Conservation (phyloP, 176 grass and related monocot genomes). For the Bromus sterilis region DNA sequence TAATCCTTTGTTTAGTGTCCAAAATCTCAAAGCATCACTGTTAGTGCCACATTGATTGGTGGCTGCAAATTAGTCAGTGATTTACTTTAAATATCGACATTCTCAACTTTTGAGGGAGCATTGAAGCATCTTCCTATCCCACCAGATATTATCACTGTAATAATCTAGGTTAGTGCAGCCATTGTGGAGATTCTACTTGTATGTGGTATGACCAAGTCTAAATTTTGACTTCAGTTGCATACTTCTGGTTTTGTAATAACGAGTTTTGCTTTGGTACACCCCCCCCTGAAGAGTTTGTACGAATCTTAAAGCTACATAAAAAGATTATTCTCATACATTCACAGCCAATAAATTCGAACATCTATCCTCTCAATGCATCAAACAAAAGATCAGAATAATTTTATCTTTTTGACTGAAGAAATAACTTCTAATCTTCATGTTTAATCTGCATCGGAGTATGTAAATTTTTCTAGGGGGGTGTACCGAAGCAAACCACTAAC, state of each 20-base stretch:
- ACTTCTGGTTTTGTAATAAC: not conserved
- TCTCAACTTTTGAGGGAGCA: not conserved
- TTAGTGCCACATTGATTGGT: not conserved
- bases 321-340: too few species aligned
- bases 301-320: too few species aligned
- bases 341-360: too few species aligned
- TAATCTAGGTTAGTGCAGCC: slow-evolving; percentile 2
- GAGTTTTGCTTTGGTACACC: too few species aligned
- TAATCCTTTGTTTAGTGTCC: not conserved
- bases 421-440: too few species aligned
- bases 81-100: not conserved
- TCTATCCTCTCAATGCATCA: too few species aligned
- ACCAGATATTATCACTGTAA: not conserved
- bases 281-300: too few species aligned
- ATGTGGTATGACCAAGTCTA: not conserved
- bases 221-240: not conserved
- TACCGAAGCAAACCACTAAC: too few species aligned
- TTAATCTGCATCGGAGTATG: too few species aligned
- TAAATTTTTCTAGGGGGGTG: too few species aligned
- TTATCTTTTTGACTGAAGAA: too few species aligned
- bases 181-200: not conserved
- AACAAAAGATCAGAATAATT: too few species aligned
- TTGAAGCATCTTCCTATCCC: not conserved
- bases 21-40: not conserved
- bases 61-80: not conserved